These are phyloP conservation scores for Eucalyptus curtisii DNA, from an alignment of 345 rosid genomes.

Conservation along the genomic window DNA sequence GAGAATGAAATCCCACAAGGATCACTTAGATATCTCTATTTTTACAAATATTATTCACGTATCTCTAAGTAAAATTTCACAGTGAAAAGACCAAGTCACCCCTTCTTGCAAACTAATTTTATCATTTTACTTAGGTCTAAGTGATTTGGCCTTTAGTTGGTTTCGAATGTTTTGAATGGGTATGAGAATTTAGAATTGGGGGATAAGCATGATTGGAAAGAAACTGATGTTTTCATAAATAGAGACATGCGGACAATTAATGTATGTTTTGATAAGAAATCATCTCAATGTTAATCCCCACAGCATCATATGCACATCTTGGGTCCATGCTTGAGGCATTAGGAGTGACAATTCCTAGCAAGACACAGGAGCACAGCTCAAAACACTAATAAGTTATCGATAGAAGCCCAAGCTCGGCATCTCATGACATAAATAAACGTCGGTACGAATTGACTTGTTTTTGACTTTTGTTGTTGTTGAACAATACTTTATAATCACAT, in stretches of 20 bases:
- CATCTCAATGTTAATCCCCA: neutral
- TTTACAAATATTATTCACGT: neutral
- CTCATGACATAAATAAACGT: neutral
- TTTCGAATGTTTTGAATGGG: neutral
- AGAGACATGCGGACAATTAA: neutral
- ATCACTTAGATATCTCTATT: neutral
- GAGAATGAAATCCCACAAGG: too few relatives aligned
- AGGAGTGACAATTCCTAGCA: neutral
- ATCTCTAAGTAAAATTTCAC: neutral
- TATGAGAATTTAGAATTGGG: neutral
- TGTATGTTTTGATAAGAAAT: too few relatives aligned
- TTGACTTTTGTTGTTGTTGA: neutral
- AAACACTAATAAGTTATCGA: neutral
- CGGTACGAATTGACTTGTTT: neutral
- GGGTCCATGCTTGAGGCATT: neutral
- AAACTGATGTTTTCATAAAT: neutral
- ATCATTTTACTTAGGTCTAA: neutral
- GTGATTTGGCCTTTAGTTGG: neutral
- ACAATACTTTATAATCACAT: neutral
- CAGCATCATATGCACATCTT: neutral
- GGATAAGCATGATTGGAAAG: neutral
- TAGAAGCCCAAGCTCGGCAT: neutral
- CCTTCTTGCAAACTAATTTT: neutral
- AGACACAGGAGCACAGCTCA: neutral
- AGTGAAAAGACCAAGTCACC: neutral